Conservation (phyloP, 305 asterid genomes). For the Fraxinus velutina region DNA sequence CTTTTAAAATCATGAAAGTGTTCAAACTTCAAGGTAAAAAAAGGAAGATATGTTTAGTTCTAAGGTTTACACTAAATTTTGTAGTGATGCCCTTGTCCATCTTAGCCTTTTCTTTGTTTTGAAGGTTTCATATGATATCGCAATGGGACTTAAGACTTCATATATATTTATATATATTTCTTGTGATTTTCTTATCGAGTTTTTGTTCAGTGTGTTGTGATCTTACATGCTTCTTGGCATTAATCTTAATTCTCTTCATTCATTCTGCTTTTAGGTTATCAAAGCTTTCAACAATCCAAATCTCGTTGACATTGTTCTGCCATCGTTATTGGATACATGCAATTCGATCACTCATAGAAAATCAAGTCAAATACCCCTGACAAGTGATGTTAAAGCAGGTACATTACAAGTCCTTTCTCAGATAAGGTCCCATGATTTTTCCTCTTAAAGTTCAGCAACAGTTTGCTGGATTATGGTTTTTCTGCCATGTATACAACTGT, state of each 20-base stretch:
- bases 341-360: slow-evolving; percentile 38
- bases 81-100: not conserved
- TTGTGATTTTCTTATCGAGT: not conserved
- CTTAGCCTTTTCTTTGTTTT: not conserved
- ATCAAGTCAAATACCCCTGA: slow-evolving; percentile 40
- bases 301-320: slow-evolving; percentile 66
- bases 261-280: slow-evolving; percentile 48
- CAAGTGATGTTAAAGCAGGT: slow-evolving; percentile 61
- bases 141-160: not conserved
- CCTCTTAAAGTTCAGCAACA: slow-evolving; percentile 12
- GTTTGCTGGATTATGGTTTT: not conserved
- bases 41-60: not conserved
- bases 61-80: not conserved
- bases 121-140: not conserved
- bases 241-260: slow-evolving; percentile 23
- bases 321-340: slow-evolving; percentile 68
- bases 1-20: slow-evolving; percentile 7
- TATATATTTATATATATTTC: slow-evolving; percentile 7
- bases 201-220: not conserved
- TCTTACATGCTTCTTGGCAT: slow-evolving; percentile 26
- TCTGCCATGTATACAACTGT: not conserved
- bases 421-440: slow-evolving; percentile 16
- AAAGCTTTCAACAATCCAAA: slow-evolving; percentile 74
- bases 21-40: not conserved
- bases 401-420: slow-evolving; percentile 20